These are phyloP conservation scores for Lotus japonicus DNA, from an alignment of 306 rosid species.

Conservation along the genomic window DNA sequence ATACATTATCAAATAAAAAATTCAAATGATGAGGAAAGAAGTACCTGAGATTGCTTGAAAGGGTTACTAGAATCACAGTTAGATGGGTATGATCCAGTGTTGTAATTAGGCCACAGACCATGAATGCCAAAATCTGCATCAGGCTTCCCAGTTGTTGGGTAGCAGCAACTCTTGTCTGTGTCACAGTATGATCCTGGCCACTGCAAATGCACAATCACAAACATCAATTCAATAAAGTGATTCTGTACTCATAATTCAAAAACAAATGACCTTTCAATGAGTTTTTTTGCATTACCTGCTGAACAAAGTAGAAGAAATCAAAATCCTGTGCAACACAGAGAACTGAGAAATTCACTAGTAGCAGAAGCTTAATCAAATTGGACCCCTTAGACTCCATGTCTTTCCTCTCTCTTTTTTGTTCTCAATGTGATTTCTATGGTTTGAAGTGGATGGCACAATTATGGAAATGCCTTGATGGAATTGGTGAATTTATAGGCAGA, in stretches of 20 bases:
- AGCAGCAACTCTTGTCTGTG: conserved; percentile 57
- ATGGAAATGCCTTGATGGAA: neutral
- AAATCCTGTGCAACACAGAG: conserved; percentile 46
- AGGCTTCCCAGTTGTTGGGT: conserved; percentile 73
- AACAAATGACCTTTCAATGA: neutral
- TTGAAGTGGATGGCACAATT: neutral
- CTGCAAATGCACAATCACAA: conserved; percentile 28
- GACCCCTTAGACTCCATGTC: conserved; percentile 32
- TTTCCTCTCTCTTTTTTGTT: neutral
- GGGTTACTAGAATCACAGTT: conserved; percentile 53
- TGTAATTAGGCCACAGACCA: conserved; percentile 78
- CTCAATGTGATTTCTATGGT: neutral
- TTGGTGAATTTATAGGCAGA: conserved; percentile 30
- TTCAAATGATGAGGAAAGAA: neutral
- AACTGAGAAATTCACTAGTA: conserved; percentile 35
- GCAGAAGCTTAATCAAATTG: conserved; percentile 33
- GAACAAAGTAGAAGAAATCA: conserved; percentile 85
- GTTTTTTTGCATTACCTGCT: conserved; percentile 41
- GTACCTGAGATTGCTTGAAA: conserved; percentile 49
- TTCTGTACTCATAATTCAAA: neutral
- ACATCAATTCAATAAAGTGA: neutral
- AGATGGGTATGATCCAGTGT: conserved; percentile 61
- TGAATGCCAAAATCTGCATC: conserved; percentile 69
- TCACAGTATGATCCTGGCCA: conserved; percentile 96
- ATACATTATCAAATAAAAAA: neutral